These are phyloP conservation scores for Pyrus hybrid DNA, from an alignment of 331 rosid species.

Conservation along the genomic window DNA sequence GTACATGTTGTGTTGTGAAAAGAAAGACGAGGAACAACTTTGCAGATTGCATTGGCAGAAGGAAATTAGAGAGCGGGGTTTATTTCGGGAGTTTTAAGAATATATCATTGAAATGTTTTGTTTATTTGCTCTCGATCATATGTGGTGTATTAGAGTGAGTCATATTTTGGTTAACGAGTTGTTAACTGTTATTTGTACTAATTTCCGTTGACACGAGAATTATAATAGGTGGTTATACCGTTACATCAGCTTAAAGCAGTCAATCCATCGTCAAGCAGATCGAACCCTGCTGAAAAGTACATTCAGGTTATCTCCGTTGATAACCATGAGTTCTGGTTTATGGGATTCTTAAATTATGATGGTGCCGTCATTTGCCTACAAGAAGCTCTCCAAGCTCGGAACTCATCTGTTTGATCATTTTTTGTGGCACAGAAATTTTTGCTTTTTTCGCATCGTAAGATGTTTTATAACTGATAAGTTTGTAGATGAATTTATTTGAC, in stretches of 20 bases:
- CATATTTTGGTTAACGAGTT: neutral
- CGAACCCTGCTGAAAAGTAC: constrained; percentile 69
- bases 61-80: neutral
- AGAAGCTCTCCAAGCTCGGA: constrained; percentile 39
- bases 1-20: neutral
- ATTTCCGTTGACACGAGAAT: no score
- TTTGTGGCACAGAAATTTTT: constrained; percentile 4
- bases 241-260: constrained; percentile 72
- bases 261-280: constrained; percentile 62
- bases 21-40: neutral
- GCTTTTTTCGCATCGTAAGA: neutral
- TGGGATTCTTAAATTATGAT: constrained; percentile 82
- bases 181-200: neutral
- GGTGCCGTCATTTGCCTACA: constrained; percentile 52
- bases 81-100: neutral
- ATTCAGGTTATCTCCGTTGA: constrained; percentile 68
- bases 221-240: constrained; percentile 63
- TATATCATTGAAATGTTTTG: neutral
- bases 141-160: no score
- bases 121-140: neutral
- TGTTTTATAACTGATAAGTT: neutral
- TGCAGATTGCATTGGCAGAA: neutral
- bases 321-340: constrained; percentile 90
- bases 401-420: constrained; percentile 30
- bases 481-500: neutral